Evolutionary conservation across 2,329 filamentous ascomycete genomes (phyloP), one percentile per base, ranked within the genome.

Genomic region (Ceratocystis ficicola): DNA sequence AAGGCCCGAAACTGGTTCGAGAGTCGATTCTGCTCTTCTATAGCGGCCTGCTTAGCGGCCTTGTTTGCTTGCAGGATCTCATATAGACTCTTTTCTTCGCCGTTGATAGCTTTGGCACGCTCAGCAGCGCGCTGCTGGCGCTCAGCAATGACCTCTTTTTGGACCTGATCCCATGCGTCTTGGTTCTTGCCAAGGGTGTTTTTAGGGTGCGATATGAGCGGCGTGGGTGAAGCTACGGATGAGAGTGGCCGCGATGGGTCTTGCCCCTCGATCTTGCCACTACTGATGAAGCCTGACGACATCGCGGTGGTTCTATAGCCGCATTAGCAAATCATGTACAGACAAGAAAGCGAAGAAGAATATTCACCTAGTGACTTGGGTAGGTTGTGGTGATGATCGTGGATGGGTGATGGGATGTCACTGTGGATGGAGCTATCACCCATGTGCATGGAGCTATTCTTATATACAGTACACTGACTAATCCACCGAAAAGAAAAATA

Each of bases 21-120:
- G 64, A 93, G 77, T 69, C 81, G 81, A 69, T 81, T 82, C 69
- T 86, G 80, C 74, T 93, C 89, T 73, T 91, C 89, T 73, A 91
- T 90, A 7, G 86, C 88, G 22, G 89, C 88, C 76, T 93, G 87
- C 75, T 92, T 93, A 67, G 88, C 87, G 69, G 86, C 88, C 87
- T 66, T 64, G 75, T 94, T 94, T 55, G 86, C 89, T 75, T 93
- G 86, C 63, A 94, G 75, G 1, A 88, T 80, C 55, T 92, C 89
- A 73, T 81, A 94, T 32, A 94, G 78, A 63, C 81, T 86, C 75
- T 81, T 85, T 70, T 86, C 82, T 44, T 74, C 73, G 60, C 75
- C 76, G 22, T 76, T 73, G 1, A 76, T 77, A 44, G 74, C 75
- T 36, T 57, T 62, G 50, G 76, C 74, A 66, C 78, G 76, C 68